Evolutionary conservation across 306 rosid species (phyloP).

Genomic region (Cucurbita ficifolia): DNA sequence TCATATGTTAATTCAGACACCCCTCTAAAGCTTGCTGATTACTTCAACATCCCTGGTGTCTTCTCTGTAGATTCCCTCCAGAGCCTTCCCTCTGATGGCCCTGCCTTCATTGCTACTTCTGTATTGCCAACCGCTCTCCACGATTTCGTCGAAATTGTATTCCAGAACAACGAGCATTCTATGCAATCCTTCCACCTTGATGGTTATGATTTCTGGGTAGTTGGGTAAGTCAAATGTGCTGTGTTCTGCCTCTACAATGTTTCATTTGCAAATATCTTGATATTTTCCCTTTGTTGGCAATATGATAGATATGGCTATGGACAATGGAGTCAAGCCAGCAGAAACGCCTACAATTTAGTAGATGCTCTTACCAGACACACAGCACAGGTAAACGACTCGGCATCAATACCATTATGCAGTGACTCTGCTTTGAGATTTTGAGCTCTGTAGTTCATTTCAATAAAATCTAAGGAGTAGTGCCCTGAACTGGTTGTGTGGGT

Average conservation of each 20-base stretch:
- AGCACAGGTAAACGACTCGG: constrained; percentile 45
- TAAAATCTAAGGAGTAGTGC: neutral
- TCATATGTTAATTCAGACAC: constrained; percentile 72
- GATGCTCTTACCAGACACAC: constrained; percentile 92
- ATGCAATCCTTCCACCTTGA: constrained; percentile 89
- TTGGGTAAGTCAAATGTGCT: constrained; percentile 47
- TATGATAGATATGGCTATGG: constrained; percentile 58
- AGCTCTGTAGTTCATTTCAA: neutral
- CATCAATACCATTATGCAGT: neutral
- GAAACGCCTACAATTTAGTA: constrained; percentile 52
- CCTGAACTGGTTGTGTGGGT: neutral
- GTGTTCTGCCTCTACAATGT: neutral
- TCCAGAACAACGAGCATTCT: constrained; percentile 66
- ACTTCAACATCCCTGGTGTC: constrained; percentile 77
- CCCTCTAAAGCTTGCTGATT: constrained; percentile 93
- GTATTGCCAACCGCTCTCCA: constrained; percentile 48
- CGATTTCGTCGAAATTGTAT: constrained; percentile 74
- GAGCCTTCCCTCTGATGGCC: constrained; percentile 35
- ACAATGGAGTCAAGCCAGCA: constrained; percentile 49
- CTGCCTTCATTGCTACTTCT: constrained; percentile 44
- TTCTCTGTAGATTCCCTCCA: constrained; percentile 44
- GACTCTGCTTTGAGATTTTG: neutral
- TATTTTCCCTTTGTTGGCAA: constrained; percentile 5
- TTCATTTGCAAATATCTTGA: neutral
- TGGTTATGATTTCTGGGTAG: constrained; percentile 93